Base-by-base conservation (phyloP, 805 yeast genomes). In the Kregervanrija pseudodelftensis region DNA sequence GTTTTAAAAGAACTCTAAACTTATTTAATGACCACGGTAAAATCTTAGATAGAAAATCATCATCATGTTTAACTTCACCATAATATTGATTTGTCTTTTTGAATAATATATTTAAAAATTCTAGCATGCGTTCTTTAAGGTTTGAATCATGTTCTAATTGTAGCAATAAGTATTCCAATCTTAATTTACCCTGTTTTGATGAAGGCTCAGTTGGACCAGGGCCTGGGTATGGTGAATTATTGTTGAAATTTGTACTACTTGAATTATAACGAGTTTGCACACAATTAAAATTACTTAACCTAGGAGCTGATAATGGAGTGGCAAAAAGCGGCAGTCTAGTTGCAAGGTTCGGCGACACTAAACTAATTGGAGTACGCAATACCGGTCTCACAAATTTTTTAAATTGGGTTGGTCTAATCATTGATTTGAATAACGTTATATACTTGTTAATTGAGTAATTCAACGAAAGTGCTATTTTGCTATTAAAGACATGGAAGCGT, bases 81-180 rank as follows among this genome's bases (percentile, higher is more conserved):
- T 15, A 33, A 13, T 16, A 14, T 16, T 11, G 33, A 33, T 32
- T 13, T n/a, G 38, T 13, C 8, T 13, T 17, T 10, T 8, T 22
- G 10, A 37, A 11, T n/a, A 42, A 34, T 8, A 11, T 14, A 17
- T 33, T 15, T 11, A 37, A 11, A 30, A 48, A 48, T 11, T 33
- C 22, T 11, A 17, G 11, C 11, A 45, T 39, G 14, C 31, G 22
- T 17, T 15, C 30, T 36, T 45, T 44, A 12, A 48, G 14, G 11
- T 36, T 37, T 5, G 44, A 40, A 10, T 39, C 30, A 14, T 39
- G 31, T n/a, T 39, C 43, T 13, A 47, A 33, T 36, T 48, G 44
- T n/a, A 42, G 31, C 42, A 48, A 33, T 11, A 48, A 30, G 37
- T 48, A 48, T 37, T 48, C 51, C 11, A 48, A 32, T 11, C 51